phyloP scores from a whole-genome alignment of 108 stramenopile species.

The Cyclotella sp. region DNA sequence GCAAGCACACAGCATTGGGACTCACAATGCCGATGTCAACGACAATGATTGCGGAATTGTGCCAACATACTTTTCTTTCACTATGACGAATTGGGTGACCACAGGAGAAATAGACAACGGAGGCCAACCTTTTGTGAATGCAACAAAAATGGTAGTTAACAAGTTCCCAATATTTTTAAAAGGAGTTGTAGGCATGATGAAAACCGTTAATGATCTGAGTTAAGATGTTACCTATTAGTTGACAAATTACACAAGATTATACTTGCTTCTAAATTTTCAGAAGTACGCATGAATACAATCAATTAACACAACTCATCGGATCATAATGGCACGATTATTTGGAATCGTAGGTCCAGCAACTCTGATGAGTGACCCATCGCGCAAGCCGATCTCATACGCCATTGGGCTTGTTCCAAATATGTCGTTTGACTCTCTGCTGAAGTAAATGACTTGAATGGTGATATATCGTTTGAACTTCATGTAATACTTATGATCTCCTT shows the following conservation, averaged over 20 bases:
- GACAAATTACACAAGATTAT: too few species aligned
- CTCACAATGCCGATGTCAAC: conserved; percentile 43
- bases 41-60: conserved; percentile 2
- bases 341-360: conserved; percentile 54
- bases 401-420: conserved; percentile 50
- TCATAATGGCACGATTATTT: conserved; percentile 54
- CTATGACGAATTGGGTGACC: conserved; percentile 54
- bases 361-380: conserved; percentile 64
- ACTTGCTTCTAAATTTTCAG: not conserved
- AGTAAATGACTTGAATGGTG: conserved; percentile 71
- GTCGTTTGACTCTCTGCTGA: conserved; percentile 39
- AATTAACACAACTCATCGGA: conserved; percentile 66
- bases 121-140: conserved; percentile 57
- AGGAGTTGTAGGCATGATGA: conserved; percentile 77
- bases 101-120: conserved; percentile 53
- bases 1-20: conserved; percentile 54
- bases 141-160: conserved; percentile 50
- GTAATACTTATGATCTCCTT: conserved; percentile 13
- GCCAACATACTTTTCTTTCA: conserved; percentile 78
- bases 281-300: conserved; percentile 71
- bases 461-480: conserved; percentile 26
- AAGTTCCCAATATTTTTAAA: conserved; percentile 81
- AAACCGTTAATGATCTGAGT: conserved; percentile 62
- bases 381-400: conserved; percentile 57
- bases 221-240: too few species aligned